Percentiles rank a stretch among this genome's conserved stretches.
These are phyloP conservation scores for Trametes cinnabarina DNA, from an alignment of 768 basidiomycete genomes.

Conservation along the genomic window DNA sequence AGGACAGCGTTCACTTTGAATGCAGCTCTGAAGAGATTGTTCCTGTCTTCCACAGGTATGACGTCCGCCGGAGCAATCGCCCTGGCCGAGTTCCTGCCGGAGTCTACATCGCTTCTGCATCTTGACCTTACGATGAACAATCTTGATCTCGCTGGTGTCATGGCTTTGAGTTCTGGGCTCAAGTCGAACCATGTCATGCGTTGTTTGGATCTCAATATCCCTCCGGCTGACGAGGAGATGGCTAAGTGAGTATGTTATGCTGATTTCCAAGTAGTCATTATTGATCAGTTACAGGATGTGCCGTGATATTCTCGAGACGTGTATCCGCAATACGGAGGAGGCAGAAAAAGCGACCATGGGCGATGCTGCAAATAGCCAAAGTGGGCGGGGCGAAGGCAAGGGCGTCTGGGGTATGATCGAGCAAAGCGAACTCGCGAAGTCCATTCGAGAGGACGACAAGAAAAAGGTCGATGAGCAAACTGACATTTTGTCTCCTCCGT, in stretches of 20 bases:
- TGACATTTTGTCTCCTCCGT: conserved; percentile 18
- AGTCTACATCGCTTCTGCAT: conserved; percentile 82
- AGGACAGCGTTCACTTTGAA: conserved; percentile 93
- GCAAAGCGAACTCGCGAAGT: conserved; percentile 76
- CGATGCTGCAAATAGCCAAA: conserved; percentile 28
- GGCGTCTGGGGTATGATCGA: conserved; percentile 86
- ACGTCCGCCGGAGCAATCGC: conserved; percentile 87
- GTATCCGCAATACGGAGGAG: conserved; percentile 91
- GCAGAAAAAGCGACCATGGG: conserved; percentile 47
- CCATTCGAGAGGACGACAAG: conserved; percentile 59
- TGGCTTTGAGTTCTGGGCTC: conserved; percentile 86
- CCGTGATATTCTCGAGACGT: conserved; percentile 85
- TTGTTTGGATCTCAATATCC: conserved; percentile 91
- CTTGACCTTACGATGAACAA: conserved; percentile 85
- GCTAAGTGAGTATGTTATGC: conserved; percentile 46
- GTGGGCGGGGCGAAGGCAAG: conserved; percentile 55
- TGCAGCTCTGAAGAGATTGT: conserved; percentile 85
- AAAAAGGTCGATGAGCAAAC: conserved; percentile 44
- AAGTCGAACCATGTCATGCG: conserved; percentile 84
- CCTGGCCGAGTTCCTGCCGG: conserved; percentile 94
- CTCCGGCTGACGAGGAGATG: conserved; percentile 78
- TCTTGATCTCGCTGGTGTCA: conserved; percentile 86
- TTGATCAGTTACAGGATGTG: conserved; percentile 53
- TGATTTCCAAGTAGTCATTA: background rate
- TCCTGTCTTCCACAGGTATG: conserved; percentile 81